Base-by-base conservation (phyloP, 495 filamentous ascomycete genomes). In the Daldinia childiae region DNA sequence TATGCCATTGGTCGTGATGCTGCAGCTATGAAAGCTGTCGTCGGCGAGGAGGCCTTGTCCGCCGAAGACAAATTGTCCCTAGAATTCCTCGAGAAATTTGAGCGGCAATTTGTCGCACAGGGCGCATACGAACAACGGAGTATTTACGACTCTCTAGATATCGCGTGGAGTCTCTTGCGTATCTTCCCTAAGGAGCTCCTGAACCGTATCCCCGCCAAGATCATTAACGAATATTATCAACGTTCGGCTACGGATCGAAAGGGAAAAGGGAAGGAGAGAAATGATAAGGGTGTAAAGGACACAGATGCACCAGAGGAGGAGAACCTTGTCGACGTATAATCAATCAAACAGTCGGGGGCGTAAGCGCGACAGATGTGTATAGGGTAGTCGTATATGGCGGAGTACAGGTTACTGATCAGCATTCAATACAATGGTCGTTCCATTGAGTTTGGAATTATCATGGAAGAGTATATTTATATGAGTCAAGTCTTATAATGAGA, bases 1-100 rank as follows among this genome's bases (percentile, higher is more conserved):
- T 99, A 99, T 80, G 95, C 95, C 80, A 98, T 99, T 77, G 95
- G 95, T 78, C 93, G 93, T 84, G 95, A 99, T 78, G 95, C 95
- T 39, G 96, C 95, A 45, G 90, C 93, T 79, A 99, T 99, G 95
- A 99, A 99, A 84, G 95, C 95, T 59, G 95, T 99, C 78, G 96
- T 99, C 65, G 95, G 95, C 79, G 95, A 99, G 80, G 95, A 99
- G 79, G 95, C 95, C 39, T 83, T 99, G 60, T 95, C 92, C 26
- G 86, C 92, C 52, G 95, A 99, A 84, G 95, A 99, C 84, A 98
- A 97, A 84, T 88, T 98, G 52, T 97, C 93, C 14, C 87, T 99
- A 9, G 95, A 99, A 81, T 99, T 99, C 86, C 85, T 99, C 66
- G 96, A 98, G 71, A 97, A 97, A 78, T 99, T 99, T 80, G 95